A percentile compares a stretch with the other conserved stretches of the same genome.
These are phyloP conservation scores for Fragilaria radians DNA, from an alignment of 108 stramenopile genomes.

Conservation along the genomic window DNA sequence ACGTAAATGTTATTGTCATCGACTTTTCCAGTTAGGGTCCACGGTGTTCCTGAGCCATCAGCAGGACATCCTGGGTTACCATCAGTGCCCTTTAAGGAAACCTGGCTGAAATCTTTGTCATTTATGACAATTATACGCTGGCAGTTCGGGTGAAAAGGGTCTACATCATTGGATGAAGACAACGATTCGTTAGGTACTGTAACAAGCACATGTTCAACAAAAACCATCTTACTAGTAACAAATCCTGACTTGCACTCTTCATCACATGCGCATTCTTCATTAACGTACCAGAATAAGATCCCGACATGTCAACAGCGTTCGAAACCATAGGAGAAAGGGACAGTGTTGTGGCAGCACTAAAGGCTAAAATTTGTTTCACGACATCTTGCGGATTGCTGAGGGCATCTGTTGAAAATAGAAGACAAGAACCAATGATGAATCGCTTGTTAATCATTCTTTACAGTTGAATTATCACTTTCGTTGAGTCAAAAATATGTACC, in stretches of 20 bases:
- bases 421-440: too few species aligned
- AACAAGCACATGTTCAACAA: too few species aligned
- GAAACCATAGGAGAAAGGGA: constrained; percentile 6
- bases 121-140: constrained; percentile 25
- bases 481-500: too few species aligned
- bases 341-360: constrained; percentile 5
- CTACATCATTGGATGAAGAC: too few species aligned
- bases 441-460: too few species aligned
- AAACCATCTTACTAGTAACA: too few species aligned
- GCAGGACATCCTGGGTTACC: constrained; percentile 38
- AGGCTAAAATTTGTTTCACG: constrained; percentile 1
- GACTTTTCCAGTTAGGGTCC: constrained; percentile 20
- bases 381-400: constrained; percentile 1
- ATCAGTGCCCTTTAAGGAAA: constrained; percentile 29
- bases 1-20: constrained; percentile 30
- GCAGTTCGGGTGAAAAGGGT: constrained; percentile 48
- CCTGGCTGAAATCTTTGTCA: constrained; percentile 14
- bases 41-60: constrained; percentile 17
- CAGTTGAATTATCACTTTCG: too few species aligned
- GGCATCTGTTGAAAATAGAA: too few species aligned
- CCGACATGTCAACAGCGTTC: constrained; percentile 26
- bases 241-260: not conserved
- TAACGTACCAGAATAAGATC: constrained; percentile 17
- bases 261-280: too few species aligned
- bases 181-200: too few species aligned